phyloP scores from a whole-genome alignment of 345 rosid species.

The Eucalyptus pauciflora region DNA sequence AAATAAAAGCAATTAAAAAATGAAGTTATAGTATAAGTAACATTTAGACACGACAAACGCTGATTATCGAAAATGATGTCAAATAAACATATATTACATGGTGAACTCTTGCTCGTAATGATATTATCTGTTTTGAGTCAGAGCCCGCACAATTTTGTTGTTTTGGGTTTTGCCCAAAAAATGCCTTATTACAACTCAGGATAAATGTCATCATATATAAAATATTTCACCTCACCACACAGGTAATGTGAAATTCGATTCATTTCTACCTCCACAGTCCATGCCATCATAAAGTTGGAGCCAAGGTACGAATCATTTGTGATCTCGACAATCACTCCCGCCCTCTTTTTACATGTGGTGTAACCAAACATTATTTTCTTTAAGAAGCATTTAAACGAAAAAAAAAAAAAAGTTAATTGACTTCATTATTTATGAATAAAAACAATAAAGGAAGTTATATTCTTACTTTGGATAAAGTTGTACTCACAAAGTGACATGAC shows the following conservation, averaged over 20 bases:
- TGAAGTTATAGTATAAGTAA: not conserved
- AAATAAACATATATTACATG: too few relatives aligned
- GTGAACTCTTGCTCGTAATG: accelerated
- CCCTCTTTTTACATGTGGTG: not conserved
- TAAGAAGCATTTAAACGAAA: not conserved
- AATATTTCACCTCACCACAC: accelerated
- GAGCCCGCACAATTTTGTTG: accelerated
- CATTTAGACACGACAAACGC: accelerated
- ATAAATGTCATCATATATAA: too few relatives aligned
- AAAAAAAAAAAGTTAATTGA: not conserved
- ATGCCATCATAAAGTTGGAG: too few relatives aligned
- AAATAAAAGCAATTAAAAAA: not conserved
- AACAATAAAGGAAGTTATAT: not conserved
- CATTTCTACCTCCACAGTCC: too few relatives aligned
- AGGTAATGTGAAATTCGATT: not conserved
- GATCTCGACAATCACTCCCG: too few relatives aligned
- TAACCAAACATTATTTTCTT: not conserved
- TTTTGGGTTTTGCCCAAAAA: too few relatives aligned
- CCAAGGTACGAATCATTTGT: too few relatives aligned
- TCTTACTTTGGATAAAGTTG: not conserved
- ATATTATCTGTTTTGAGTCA: too few relatives aligned
- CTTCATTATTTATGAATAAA: not conserved
- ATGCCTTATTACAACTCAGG: too few relatives aligned
- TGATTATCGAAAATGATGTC: too few relatives aligned
- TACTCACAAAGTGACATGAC: not conserved